These are phyloP conservation scores for Pyronema omphalodes DNA, from an alignment of 495 filamentous ascomycete genomes.

Conservation along the genomic window DNA sequence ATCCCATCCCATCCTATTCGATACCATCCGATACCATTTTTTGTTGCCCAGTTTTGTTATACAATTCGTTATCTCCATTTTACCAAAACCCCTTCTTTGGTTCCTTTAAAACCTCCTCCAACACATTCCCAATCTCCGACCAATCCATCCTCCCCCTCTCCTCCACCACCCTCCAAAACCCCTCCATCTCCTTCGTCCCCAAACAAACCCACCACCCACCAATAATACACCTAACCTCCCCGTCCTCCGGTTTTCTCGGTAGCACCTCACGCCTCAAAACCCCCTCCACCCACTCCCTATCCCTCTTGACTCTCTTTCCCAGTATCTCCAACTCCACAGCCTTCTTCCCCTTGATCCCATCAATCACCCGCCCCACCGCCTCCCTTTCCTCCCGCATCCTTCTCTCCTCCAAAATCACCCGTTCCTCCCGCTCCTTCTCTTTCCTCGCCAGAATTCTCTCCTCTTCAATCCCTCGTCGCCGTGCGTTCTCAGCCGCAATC, in stretches of 20 bases:
- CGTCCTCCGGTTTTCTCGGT: slow-evolving; percentile 16
- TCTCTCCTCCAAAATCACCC: slow-evolving; percentile 12
- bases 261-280: slow-evolving; percentile 22
- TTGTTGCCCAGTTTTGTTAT: no score
- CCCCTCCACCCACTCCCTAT: slow-evolving; percentile 21
- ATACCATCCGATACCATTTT: no score
- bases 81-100: no score
- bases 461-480: slow-evolving; percentile 26
- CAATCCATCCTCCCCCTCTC: background rate
- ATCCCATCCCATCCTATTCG: no score
- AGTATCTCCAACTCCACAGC: slow-evolving; percentile 6
- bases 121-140: background rate
- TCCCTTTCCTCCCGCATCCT: slow-evolving; percentile 18
- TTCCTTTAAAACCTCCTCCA: background rate
- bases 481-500: slow-evolving; percentile 25
- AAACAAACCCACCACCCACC: background rate
- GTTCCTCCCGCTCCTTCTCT: slow-evolving; percentile 14
- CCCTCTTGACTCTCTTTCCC: slow-evolving; percentile 7
- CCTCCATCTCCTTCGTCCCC: background rate
- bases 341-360: slow-evolving; percentile 2
- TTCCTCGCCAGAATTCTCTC: slow-evolving; percentile 25
- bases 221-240: background rate
- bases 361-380: slow-evolving; percentile 9
- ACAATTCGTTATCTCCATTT: no score
- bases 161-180: background rate